Evolutionary conservation across 257 asterid species (phyloP), one percentile per base, ranked within the genome.

Genomic region (Avicennia marina): DNA sequence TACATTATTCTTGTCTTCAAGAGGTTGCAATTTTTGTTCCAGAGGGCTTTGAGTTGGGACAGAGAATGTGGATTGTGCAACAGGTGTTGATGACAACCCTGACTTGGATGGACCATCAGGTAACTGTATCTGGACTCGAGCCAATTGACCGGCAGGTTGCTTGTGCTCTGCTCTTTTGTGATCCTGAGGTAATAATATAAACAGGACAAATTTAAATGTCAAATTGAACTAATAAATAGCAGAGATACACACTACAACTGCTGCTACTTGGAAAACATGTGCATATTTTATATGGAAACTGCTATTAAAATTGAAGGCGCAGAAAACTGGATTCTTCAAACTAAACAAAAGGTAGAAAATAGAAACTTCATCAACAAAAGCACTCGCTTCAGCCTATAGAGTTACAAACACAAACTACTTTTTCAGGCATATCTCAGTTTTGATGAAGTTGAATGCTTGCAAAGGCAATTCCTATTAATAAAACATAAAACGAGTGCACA

Each of bases 61-160:
- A 34, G 83, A 72, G 53, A 79, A 72, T 57, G 58, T 65, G 40
- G 79, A 60, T 71, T 41, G 78, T 0, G 65, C 56, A 64, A 68
- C 71, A 51, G 75, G 66, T 29, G 6, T 21, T 13, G 80, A 69
- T 13, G 78, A 77, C 34, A 53, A 34, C 42, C 75, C 78, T 62
- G 72, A 31, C 21, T 71, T 58, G 16, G 73, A 51, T 31, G 67
- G 60, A 38, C 34, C 72, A 63, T 56, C 77, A 49, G 60, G 43
- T 12, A 51, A 18, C 18, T 29, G 72, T 36, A 10, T 38, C 17
- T 41, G 5, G 13, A 56, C 58, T 61, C 59, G 67, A 43, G 63
- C 60, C 71, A 67, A 39, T 32, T 68, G 58, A 54, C 59, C 65
- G 25, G 58, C 47, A 26, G 70, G 68, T 55, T 60, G 72, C 43